Evolutionary conservation across 176 grass and related monocot genomes (phyloP).

Genomic region (Ensete ventricosum): DNA sequence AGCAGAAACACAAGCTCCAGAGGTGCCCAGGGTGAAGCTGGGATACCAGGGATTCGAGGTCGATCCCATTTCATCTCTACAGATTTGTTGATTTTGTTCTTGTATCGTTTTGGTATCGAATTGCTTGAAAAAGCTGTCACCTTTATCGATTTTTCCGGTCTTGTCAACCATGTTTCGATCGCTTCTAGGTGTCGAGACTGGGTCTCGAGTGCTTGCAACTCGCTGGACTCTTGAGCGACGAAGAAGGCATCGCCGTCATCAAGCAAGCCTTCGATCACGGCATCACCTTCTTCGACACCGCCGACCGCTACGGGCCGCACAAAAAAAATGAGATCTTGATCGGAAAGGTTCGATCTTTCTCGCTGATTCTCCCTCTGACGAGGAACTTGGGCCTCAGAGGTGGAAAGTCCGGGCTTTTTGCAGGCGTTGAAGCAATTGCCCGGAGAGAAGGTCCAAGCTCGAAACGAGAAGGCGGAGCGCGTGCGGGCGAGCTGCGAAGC

Average conservation of each 20-base stretch:
- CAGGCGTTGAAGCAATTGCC: conserved; percentile 14
- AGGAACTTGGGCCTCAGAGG: background rate
- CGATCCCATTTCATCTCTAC: background rate
- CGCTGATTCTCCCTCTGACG: background rate
- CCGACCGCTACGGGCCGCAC: conserved; percentile 27
- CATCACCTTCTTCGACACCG: conserved; percentile 44
- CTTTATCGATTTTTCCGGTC: background rate
- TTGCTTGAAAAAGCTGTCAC: background rate
- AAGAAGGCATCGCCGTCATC: conserved; percentile 24
- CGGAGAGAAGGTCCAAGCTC: background rate
- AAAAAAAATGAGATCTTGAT: conserved; percentile 33
- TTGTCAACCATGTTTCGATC: background rate
- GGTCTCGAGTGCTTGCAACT: conserved; percentile 2
- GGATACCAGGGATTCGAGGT: background rate
- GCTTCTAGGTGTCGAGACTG: background rate
- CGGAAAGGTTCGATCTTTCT: conserved; percentile 25
- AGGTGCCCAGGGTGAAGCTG: background rate
- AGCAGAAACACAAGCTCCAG: too few species aligned
- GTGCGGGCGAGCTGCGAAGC: conserved; percentile 8
- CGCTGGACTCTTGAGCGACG: background rate
- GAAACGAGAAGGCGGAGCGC: conserved; percentile 1
- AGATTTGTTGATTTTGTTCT: background rate
- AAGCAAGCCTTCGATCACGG: conserved; percentile 22
- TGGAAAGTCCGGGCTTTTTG: background rate
- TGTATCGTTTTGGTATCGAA: background rate